A percentile compares a stretch with the other conserved stretches of the same genome.
Conservation (phyloP, 257 asterid species). For the Nicotiana tabacum region DNA sequence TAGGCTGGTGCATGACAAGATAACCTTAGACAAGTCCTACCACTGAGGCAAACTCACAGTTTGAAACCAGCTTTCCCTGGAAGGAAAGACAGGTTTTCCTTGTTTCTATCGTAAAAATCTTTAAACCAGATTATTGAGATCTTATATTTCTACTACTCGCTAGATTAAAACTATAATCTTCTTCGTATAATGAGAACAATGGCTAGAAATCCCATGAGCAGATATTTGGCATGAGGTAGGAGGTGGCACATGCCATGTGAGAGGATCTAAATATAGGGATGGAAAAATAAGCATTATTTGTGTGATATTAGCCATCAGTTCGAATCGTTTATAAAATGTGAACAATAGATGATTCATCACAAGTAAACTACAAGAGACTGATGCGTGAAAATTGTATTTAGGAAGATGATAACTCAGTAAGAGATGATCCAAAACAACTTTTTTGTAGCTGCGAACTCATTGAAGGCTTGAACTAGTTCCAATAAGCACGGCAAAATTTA, state of each 20-base stretch:
- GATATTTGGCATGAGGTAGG: background rate
- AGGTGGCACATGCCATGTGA: background rate
- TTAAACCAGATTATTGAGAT: background rate
- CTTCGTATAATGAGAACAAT: background rate
- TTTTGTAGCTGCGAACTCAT: background rate
- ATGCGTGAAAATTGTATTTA: background rate
- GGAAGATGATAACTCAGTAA: background rate
- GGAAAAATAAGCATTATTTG: background rate
- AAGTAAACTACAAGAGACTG: background rate
- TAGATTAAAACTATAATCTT: background rate
- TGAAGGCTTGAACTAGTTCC: conserved; percentile 16
- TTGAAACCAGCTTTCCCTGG: no score
- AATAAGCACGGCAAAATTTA: conserved; percentile 23
- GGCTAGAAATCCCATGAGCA: background rate
- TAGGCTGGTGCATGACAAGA: background rate
- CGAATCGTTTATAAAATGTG: background rate
- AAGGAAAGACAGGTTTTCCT: background rate
- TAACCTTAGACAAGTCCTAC: background rate
- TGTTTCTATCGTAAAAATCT: background rate
- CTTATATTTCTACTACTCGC: background rate
- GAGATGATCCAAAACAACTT: background rate
- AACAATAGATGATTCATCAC: background rate
- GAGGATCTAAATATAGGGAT: background rate
- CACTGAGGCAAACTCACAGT: background rate
- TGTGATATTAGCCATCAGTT: background rate